Conservation (phyloP, 202 grass and related monocot species). For the Brachypodium distachyon region DNA sequence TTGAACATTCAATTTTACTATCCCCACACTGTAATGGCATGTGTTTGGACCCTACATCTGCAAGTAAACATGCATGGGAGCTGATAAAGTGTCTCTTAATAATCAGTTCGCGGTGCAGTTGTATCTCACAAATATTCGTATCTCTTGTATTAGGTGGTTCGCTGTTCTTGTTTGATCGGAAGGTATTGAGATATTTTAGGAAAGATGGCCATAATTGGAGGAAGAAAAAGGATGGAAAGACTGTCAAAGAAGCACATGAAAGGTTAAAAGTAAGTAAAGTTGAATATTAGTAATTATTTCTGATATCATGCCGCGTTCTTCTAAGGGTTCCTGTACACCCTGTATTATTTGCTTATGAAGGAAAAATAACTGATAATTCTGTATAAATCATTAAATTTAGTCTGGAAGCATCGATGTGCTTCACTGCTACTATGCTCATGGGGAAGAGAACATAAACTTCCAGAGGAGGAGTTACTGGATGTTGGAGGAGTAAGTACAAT, state of each 20-base stretch:
- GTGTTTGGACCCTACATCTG: not conserved
- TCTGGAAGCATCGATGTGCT: constrained; percentile 91
- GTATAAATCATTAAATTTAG: constrained; percentile 43
- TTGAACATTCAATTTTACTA: not conserved
- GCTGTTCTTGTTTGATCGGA: constrained; percentile 97
- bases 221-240: constrained; percentile 95
- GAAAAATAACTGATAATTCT: not conserved
- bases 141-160: constrained; percentile 65
- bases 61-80: not conserved
- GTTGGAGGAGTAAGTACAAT: constrained; percentile 86
- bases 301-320: not conserved
- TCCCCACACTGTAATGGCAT: not conserved
- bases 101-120: not conserved
- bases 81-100: not conserved
- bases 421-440: constrained; percentile 98
- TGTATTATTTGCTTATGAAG: not conserved
- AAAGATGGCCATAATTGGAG: constrained; percentile 98
- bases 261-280: constrained; percentile 68
- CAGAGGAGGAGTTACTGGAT: constrained; percentile 97
- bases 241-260: constrained; percentile 96
- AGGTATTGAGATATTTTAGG: constrained; percentile 92
- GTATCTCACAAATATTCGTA: constrained; percentile 22
- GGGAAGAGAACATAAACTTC: constrained; percentile 82
- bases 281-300: constrained; percentile 3
- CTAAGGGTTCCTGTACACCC: not conserved